Evolutionary conservation across 2,329 filamentous ascomycete genomes (phyloP).

Genomic region (Nemania bipapillata): DNA sequence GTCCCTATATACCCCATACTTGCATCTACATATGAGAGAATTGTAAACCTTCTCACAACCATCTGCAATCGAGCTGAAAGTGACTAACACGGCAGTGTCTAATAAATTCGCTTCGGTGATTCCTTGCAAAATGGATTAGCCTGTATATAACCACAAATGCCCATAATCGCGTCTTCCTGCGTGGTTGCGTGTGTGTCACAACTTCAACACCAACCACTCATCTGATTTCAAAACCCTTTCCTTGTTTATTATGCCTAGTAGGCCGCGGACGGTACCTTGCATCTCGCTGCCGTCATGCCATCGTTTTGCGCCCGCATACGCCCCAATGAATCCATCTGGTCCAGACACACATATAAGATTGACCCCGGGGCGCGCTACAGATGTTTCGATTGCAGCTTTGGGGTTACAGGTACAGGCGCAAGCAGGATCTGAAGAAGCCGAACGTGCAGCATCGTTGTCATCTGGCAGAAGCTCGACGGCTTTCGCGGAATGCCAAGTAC

Average conservation of each 20-base stretch:
- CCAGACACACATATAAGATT: conserved; percentile 86
- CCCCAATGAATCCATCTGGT: conserved; percentile 86
- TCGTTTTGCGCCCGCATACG: conserved; percentile 81
- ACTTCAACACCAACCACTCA: conserved; percentile 66
- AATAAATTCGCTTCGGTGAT: too few relatives aligned
- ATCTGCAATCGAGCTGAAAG: background rate
- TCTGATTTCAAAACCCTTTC: conserved; percentile 50
- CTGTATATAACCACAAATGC: too few relatives aligned
- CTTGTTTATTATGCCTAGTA: conserved; percentile 70
- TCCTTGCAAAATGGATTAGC: too few relatives aligned
- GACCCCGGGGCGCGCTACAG: conserved; percentile 55
- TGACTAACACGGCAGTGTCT: too few relatives aligned
- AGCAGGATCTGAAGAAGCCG: conserved; percentile 16
- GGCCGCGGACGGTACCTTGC: conserved; percentile 78
- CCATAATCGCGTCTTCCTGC: background rate
- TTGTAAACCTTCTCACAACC: background rate
- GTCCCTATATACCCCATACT: conserved; percentile 29
- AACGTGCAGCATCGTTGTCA: conserved; percentile 45
- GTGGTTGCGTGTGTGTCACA: conserved; percentile 51
- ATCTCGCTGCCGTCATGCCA: conserved; percentile 78
- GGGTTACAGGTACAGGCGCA: conserved; percentile 48
- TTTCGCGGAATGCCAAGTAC: conserved; percentile 47
- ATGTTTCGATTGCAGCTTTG: background rate
- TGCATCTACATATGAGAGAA: conserved; percentile 14
- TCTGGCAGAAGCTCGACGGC: conserved; percentile 43